phyloP scores from a whole-genome alignment of 225 moss, liverwort and hornwort species.

The Physcomitrellopsis africana region DNA sequence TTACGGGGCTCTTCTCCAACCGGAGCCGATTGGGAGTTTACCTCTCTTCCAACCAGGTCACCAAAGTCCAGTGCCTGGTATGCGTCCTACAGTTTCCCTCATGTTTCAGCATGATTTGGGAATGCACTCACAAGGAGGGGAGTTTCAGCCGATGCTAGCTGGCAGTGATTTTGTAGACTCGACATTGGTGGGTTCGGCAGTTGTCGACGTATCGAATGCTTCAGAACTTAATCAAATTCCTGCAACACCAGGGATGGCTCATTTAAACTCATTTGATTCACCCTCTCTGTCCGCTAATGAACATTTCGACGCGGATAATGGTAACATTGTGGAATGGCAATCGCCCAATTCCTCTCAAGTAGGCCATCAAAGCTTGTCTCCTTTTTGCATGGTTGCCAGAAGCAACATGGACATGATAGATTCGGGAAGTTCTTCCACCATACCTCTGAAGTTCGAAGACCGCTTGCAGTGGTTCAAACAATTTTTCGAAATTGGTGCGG shows the following conservation, averaged over 20 bases:
- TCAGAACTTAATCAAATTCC: not conserved
- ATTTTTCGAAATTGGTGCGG: conserved; percentile 37
- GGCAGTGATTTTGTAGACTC: not conserved
- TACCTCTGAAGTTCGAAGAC: conserved; percentile 30
- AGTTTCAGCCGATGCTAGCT: not conserved
- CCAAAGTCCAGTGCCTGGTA: conserved; percentile 14
- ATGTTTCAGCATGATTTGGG: conserved; percentile 29
- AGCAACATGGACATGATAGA: conserved; percentile 27
- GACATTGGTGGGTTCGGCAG: not conserved
- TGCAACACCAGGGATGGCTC: conserved; percentile 24
- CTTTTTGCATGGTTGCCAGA: conserved; percentile 18
- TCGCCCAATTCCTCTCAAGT: not conserved
- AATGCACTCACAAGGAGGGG: not conserved
- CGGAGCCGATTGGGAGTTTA: conserved; percentile 19
- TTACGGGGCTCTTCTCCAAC: conserved; percentile 12
- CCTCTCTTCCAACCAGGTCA: not conserved
- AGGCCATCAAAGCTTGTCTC: not conserved
- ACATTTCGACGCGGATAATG: conserved; percentile 31
- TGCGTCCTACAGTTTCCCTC: conserved; percentile 20
- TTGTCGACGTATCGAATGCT: no score
- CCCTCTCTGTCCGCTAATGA: conserved; percentile 33
- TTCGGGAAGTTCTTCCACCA: conserved; percentile 26
- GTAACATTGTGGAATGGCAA: conserved; percentile 27
- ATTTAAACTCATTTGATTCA: conserved; percentile 32
- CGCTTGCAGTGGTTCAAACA: conserved; percentile 46